These are phyloP conservation scores for Dactylellina leptospora DNA, from an alignment of 2,329 filamentous ascomycete genomes.

Conservation along the genomic window DNA sequence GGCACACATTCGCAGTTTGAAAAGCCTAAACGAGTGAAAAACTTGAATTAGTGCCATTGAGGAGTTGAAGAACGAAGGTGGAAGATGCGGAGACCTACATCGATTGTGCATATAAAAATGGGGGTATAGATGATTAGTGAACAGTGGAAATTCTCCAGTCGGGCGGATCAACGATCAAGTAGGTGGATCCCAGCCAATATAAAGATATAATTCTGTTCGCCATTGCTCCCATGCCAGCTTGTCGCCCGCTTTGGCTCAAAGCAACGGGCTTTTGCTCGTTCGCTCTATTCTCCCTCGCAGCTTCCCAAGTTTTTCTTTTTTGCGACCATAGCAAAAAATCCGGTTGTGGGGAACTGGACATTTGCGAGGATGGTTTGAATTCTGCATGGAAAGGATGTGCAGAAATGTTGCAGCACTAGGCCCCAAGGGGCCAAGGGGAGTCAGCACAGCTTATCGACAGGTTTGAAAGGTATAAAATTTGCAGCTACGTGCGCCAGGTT, in stretches of 20 bases:
- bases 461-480: slow-evolving; percentile 42
- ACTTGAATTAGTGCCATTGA: slow-evolving; percentile 12
- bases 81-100: slow-evolving; percentile 39
- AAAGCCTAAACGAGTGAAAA: slow-evolving; percentile 20
- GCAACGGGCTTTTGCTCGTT: neutral
- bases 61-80: slow-evolving; percentile 33
- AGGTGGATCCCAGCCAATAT: slow-evolving; percentile 52
- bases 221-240: slow-evolving; percentile 15
- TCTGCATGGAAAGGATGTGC: slow-evolving; percentile 34
- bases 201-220: slow-evolving; percentile 37
- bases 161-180: slow-evolving; percentile 33
- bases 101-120: slow-evolving; percentile 47
- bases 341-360: slow-evolving; percentile 25
- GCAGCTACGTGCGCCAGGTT: slow-evolving; percentile 19
- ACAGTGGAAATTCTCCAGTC: slow-evolving; percentile 25
- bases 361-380: slow-evolving; percentile 21
- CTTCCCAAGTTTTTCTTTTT: slow-evolving; percentile 13
- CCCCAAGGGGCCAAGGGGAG: slow-evolving; percentile 39
- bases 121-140: slow-evolving; percentile 44
- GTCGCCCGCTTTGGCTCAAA: neutral
- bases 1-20: slow-evolving; percentile 9
- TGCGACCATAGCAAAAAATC: slow-evolving; percentile 25
- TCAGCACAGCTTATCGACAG: slow-evolving; percentile 44
- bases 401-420: slow-evolving; percentile 37
- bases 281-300: slow-evolving; percentile 9